These are phyloP conservation scores for Pyrus pyrifolia DNA, from an alignment of 306 rosid genomes.

Conservation along the genomic window DNA sequence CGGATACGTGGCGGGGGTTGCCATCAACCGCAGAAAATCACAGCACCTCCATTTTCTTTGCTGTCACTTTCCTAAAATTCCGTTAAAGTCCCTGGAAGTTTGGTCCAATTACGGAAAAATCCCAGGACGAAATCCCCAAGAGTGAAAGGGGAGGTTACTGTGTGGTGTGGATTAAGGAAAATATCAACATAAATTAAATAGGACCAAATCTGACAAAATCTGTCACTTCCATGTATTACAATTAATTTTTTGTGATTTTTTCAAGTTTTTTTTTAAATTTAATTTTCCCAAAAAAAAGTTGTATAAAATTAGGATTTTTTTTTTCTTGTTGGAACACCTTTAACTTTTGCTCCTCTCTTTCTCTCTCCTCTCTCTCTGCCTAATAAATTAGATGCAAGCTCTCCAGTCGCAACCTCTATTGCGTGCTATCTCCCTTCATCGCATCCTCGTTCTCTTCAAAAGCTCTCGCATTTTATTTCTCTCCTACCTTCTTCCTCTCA, in stretches of 20 bases:
- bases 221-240: conserved; percentile 6
- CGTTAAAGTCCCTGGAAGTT: not conserved
- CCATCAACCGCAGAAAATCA: not conserved
- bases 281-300: not conserved
- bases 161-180: not conserved
- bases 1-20: conserved; percentile 4
- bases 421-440: conserved; percentile 40
- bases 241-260: not conserved
- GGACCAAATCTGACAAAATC: conserved; percentile 13
- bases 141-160: not conserved
- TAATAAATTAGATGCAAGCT: not conserved
- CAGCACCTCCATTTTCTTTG: not conserved
- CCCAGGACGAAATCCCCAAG: conserved; percentile 20
- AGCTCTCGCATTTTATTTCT: conserved; percentile 8
- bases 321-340: conserved; percentile 22
- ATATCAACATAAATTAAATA: not conserved
- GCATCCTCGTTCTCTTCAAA: conserved; percentile 10
- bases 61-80: not conserved
- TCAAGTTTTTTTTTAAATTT: too few relatives aligned
- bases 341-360: conserved; percentile 26
- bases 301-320: conserved; percentile 11
- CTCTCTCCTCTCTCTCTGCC: not conserved
- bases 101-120: not conserved
- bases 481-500: not conserved
- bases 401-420: conserved; percentile 23